Conservation (phyloP, 2,329 filamentous ascomycete species). For the Aschersonia sp. region DNA sequence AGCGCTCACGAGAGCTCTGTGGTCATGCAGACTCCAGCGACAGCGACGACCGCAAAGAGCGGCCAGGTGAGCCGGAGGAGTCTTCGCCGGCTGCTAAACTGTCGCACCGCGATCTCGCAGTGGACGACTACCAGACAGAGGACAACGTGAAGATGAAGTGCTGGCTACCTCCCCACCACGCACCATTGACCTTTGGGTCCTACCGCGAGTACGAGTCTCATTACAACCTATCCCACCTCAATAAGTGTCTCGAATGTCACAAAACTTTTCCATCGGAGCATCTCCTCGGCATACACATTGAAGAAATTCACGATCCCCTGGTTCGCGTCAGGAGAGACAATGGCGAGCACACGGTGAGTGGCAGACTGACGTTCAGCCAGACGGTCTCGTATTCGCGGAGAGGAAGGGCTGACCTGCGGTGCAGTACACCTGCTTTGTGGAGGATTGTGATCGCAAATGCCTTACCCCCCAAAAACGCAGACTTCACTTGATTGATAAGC, state of each 20-base stretch:
- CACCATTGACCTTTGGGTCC: slow-evolving; percentile 53
- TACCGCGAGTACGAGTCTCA: slow-evolving; percentile 79
- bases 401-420: not conserved
- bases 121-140: slow-evolving; percentile 16
- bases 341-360: slow-evolving; percentile 71
- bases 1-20: slow-evolving; percentile 47
- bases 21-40: slow-evolving; percentile 24
- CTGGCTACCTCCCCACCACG: slow-evolving; percentile 64
- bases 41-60: slow-evolving; percentile 4
- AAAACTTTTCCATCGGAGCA: slow-evolving; percentile 80
- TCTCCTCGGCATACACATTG: slow-evolving; percentile 70
- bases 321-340: slow-evolving; percentile 55
- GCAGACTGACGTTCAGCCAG: not conserved
- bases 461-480: slow-evolving; percentile 70
- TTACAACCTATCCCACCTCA: slow-evolving; percentile 66
- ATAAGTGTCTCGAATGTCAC: slow-evolving; percentile 71
- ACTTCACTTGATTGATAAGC: slow-evolving; percentile 86
- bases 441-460: slow-evolving; percentile 76
- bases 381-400: not conserved
- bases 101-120: slow-evolving; percentile 39
- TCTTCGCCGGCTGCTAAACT: slow-evolving; percentile 34
- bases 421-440: slow-evolving; percentile 79
- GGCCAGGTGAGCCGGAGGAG: slow-evolving; percentile 4
- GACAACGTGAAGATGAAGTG: slow-evolving; percentile 53
- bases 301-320: slow-evolving; percentile 82